Conservation (phyloP, 371 early-diverging fungal species). For the Fennellomyces sp. region DNA sequence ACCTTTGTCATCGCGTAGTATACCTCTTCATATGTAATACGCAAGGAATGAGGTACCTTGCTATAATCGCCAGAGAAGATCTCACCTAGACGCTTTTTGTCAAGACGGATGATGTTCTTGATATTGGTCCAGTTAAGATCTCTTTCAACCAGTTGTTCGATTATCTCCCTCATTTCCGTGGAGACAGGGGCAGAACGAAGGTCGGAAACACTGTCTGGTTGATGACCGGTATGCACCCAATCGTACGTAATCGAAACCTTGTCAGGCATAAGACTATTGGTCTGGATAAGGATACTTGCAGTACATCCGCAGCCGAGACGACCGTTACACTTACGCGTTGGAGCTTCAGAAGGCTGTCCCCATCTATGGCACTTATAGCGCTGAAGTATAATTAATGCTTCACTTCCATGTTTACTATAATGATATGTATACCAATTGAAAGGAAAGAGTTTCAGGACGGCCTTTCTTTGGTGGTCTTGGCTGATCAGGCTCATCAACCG, state of each 20-base stretch:
- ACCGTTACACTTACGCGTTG: too few relatives aligned
- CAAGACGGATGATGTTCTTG: constrained; percentile 8
- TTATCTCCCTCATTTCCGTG: background rate
- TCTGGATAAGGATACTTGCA: background rate
- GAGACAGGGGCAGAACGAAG: background rate
- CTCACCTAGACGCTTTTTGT: background rate
- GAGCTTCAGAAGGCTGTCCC: too few relatives aligned
- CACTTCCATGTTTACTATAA: too few relatives aligned
- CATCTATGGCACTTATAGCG: too few relatives aligned
- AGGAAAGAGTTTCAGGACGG: too few relatives aligned
- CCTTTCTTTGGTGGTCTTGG: too few relatives aligned
- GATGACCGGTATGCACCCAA: background rate
- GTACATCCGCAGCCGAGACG: background rate
- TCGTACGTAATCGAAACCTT: background rate
- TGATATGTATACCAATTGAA: too few relatives aligned
- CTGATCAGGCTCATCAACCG: too few relatives aligned
- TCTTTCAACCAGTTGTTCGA: background rate
- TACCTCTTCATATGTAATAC: constrained; percentile 4
- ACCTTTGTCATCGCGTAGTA: constrained; percentile 6
- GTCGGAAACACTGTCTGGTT: background rate
- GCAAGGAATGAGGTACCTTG: background rate
- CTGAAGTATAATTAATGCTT: too few relatives aligned
- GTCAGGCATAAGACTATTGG: background rate
- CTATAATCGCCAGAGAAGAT: background rate
- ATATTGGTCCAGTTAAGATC: constrained; percentile 4